Conservation (phyloP, 2,329 filamentous ascomycete species). For the Magnaporthiopsis rhizophila region DNA sequence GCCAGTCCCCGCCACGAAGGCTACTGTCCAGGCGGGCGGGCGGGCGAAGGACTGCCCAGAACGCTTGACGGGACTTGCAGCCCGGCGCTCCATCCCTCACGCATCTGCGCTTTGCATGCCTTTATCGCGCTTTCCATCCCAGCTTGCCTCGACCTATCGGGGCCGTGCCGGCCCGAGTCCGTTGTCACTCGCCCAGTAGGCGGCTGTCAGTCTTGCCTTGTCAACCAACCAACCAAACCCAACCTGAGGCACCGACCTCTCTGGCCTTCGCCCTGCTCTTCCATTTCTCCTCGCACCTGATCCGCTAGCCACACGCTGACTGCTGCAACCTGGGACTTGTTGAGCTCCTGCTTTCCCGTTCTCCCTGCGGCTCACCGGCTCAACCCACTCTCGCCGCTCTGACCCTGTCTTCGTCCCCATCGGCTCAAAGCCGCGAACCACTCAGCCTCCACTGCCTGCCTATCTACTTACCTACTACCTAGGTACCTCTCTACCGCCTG, state of each 20-base stretch:
- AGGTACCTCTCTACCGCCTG: neutral
- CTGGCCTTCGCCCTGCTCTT: too few species aligned
- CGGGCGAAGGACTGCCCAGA: neutral
- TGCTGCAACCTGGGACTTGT: neutral
- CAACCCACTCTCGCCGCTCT: neutral
- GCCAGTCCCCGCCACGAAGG: neutral
- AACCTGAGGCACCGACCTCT: neutral
- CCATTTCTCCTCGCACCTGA: neutral
- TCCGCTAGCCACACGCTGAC: neutral
- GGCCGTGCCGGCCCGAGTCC: slow-evolving; percentile 2
- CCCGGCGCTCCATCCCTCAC: neutral
- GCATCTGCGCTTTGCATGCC: neutral
- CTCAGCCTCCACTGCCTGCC: neutral
- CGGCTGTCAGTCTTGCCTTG: neutral
- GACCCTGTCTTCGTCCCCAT: neutral
- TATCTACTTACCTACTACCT: neutral
- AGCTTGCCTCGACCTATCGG: slow-evolving; percentile 6
- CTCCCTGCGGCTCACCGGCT: neutral
- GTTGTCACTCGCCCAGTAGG: neutral
- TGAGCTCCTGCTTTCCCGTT: neutral
- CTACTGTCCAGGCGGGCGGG: neutral
- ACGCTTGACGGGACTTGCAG: neutral
- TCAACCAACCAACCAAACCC: too few species aligned
- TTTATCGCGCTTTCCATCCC: neutral
- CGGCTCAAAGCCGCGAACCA: neutral